A percentile compares a stretch with the other conserved stretches of the same genome.
These are phyloP conservation scores for Zanthoxylum bungeanum DNA, from an alignment of 345 rosid genomes.

Conservation along the genomic window DNA sequence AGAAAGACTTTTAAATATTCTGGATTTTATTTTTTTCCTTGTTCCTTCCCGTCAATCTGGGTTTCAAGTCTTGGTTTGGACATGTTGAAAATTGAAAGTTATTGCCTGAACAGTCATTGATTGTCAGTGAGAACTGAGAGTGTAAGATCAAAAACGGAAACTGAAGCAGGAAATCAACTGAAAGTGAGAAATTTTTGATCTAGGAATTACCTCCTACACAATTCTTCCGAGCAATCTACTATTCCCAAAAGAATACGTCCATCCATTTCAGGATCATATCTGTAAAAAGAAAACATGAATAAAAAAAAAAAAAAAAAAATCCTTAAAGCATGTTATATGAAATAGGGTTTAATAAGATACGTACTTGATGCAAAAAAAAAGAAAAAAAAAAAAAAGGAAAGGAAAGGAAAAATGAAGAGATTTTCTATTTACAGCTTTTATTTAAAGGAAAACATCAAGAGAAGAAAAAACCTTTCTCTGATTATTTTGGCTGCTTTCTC, in stretches of 20 bases:
- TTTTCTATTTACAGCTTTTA: neutral
- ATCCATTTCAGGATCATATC: constrained; percentile 92
- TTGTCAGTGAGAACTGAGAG: neutral
- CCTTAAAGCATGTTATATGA: constrained; percentile 5
- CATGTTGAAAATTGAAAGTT: neutral
- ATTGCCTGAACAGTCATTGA: constrained; percentile 43
- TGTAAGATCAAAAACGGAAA: neutral
- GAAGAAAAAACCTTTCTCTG: constrained; percentile 60
- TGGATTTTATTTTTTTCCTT: neutral
- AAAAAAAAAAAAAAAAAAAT: constrained; percentile 17
- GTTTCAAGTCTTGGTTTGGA: neutral
- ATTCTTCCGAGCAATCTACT: constrained; percentile 88
- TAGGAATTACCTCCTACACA: constrained; percentile 76
- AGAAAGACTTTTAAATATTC: neutral
- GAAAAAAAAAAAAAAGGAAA: too few relatives aligned
- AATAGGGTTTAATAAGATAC: neutral
- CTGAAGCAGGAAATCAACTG: constrained; percentile 4
- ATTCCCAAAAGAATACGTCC: constrained; percentile 84
- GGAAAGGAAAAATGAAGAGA: too few relatives aligned
- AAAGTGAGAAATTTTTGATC: constrained; percentile 15
- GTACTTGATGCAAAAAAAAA: neutral
- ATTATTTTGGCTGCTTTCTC: constrained; percentile 87
- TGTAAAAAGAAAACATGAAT: constrained; percentile 23
- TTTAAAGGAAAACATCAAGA: neutral
- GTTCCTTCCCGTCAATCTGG: neutral